Evolutionary conservation across 2,329 filamentous ascomycete genomes (phyloP).

Genomic region (Apiospora saccharicola): DNA sequence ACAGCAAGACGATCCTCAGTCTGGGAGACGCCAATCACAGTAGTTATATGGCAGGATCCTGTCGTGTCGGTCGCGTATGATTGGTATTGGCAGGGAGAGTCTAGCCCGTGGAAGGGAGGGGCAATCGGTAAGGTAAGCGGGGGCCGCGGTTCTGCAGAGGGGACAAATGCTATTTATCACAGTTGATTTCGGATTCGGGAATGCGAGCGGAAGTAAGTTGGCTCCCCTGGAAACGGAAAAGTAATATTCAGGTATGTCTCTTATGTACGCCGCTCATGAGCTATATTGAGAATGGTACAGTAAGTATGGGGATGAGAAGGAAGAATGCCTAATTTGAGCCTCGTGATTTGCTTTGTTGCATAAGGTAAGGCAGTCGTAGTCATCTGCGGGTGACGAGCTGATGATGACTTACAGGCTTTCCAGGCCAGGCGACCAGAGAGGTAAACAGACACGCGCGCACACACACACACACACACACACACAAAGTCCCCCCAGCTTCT

Average conservation of each 20-base stretch:
- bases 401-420: conserved; percentile 15
- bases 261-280: neutral
- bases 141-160: neutral
- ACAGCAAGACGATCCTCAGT: neutral
- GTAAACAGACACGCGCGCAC: neutral
- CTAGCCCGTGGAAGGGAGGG: neutral
- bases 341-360: conserved; percentile 15
- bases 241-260: neutral
- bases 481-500: neutral
- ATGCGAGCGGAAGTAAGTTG: neutral
- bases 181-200: neutral
- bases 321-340: conserved; percentile 2
- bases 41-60: neutral
- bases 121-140: conserved; percentile 10
- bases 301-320: neutral
- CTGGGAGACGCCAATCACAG: conserved; percentile 5
- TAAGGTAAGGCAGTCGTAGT: conserved; percentile 4
- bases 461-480: neutral
- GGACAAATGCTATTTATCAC: neutral
- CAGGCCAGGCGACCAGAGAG: conserved; percentile 2
- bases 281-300: neutral
- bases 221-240: neutral
- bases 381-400: conserved; percentile 17
- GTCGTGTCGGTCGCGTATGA: conserved; percentile 12
- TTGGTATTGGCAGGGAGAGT: conserved; percentile 2